These are phyloP conservation scores for Verticillium albo-atrum DNA, from an alignment of 2,329 filamentous ascomycete genomes.

Conservation along the genomic window DNA sequence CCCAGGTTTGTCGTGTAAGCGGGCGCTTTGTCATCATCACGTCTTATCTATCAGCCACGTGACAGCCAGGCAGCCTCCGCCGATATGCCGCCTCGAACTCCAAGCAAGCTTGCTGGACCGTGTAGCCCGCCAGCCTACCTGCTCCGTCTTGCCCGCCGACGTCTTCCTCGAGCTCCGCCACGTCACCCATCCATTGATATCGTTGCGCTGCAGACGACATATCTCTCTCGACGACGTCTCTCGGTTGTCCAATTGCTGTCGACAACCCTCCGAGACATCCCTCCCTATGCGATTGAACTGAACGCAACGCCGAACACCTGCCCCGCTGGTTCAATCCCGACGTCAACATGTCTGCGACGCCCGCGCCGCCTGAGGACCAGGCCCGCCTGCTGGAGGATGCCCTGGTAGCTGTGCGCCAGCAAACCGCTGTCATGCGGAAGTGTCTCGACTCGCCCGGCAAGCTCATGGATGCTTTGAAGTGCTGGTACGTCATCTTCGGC, in stretches of 20 bases:
- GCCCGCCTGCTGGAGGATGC: conserved; percentile 96
- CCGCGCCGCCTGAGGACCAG: conserved; percentile 71
- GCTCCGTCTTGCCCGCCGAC: neutral
- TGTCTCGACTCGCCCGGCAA: conserved; percentile 96
- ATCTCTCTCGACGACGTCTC: neutral
- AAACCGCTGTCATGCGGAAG: conserved; percentile 95
- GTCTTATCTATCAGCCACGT: neutral
- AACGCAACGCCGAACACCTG: conserved; percentile 5
- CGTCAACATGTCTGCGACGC: conserved; percentile 38
- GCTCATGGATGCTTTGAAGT: conserved; percentile 99
- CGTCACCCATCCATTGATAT: neutral
- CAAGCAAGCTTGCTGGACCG: neutral
- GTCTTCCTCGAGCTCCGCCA: neutral
- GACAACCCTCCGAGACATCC: neutral
- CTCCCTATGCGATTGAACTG: neutral
- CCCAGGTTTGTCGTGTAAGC: neutral
- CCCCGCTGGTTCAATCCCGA: conserved; percentile 11
- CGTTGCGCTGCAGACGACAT: neutral
- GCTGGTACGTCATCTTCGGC: conserved; percentile 66
- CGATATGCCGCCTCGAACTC: neutral
- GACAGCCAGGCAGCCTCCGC: neutral
- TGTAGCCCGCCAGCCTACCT: neutral
- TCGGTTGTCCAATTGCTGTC: neutral
- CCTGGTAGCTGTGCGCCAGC: conserved; percentile 90
- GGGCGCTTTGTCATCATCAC: neutral